These are phyloP conservation scores for Pezicula radicicola DNA, from an alignment of 2,329 filamentous ascomycete species.

Conservation along the genomic window DNA sequence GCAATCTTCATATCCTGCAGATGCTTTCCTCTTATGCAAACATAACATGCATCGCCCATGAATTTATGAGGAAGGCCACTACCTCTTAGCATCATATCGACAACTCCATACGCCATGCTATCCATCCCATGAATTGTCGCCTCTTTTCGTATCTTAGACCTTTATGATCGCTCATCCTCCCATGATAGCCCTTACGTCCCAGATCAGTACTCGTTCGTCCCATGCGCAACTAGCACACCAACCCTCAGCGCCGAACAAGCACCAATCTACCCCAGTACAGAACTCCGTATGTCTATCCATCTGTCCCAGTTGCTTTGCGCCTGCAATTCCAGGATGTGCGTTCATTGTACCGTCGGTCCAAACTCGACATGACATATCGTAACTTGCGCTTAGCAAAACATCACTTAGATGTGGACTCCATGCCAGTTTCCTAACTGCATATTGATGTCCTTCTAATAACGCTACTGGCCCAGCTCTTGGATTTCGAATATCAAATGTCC, in stretches of 20 bases:
- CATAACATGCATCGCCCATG: no score
- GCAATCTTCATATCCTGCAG: no score
- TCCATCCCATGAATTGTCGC: background rate
- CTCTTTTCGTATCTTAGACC: background rate
- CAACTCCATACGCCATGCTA: background rate
- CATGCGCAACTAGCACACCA: constrained; percentile 95
- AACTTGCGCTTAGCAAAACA: constrained; percentile 82
- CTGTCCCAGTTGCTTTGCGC: constrained; percentile 44
- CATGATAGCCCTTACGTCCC: constrained; percentile 78
- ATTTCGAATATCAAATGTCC: constrained; percentile 86
- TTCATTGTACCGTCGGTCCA: constrained; percentile 74
- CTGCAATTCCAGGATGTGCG: constrained; percentile 26
- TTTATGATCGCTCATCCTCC: constrained; percentile 2
- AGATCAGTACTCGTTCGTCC: constrained; percentile 88
- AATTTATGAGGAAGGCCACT: no score
- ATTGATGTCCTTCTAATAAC: constrained; percentile 81
- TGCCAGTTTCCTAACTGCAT: constrained; percentile 78
- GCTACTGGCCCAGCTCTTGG: constrained; percentile 69
- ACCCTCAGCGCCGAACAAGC: constrained; percentile 88
- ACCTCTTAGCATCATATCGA: no score
- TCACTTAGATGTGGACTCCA: constrained; percentile 96
- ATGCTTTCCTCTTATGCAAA: no score
- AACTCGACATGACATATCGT: constrained; percentile 95
- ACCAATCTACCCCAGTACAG: constrained; percentile 96
- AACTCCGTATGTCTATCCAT: constrained; percentile 97